Conservation (phyloP, 202 grass and related monocot genomes). For the Zoysia matrella region DNA sequence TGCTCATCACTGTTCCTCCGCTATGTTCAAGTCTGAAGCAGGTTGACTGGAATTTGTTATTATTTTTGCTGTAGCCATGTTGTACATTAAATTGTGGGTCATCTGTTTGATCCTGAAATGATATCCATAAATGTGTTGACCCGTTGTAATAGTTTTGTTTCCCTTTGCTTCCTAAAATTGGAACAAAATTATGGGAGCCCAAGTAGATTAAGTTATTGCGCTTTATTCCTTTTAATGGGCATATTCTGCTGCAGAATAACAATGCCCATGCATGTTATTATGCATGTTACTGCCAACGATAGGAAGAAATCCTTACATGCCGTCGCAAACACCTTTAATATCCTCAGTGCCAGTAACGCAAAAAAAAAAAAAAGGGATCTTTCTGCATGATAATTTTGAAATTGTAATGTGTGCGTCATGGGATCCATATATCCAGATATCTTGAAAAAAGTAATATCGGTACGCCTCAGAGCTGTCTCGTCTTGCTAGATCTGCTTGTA, state of each 20-base stretch:
- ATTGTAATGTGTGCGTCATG: too few relatives aligned
- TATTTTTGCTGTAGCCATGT: slow-evolving; percentile 42
- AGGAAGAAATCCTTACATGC: too few relatives aligned
- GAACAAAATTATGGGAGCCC: background rate
- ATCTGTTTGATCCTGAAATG: slow-evolving; percentile 35
- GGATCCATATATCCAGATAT: too few relatives aligned
- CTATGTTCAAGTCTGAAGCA: slow-evolving; percentile 34
- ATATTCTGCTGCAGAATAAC: background rate
- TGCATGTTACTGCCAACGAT: too few relatives aligned
- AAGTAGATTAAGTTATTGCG: background rate
- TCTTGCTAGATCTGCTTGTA: too few relatives aligned
- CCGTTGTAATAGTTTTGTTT: slow-evolving; percentile 31
- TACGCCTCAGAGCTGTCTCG: too few relatives aligned
- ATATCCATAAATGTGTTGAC: slow-evolving; percentile 26
- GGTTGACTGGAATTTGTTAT: slow-evolving; percentile 36
- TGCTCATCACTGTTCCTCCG: slow-evolving; percentile 23
- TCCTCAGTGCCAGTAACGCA: too few relatives aligned
- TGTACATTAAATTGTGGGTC: slow-evolving; percentile 57
- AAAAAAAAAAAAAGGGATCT: too few relatives aligned
- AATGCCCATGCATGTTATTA: background rate
- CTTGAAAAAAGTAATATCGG: too few relatives aligned
- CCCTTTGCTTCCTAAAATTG: slow-evolving; percentile 30
- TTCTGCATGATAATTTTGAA: too few relatives aligned
- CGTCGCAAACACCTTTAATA: too few relatives aligned
- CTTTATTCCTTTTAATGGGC: background rate